These are phyloP conservation scores for Phalaenopsis hybrid DNA, from an alignment of 116 monocot species.

Conservation along the genomic window DNA sequence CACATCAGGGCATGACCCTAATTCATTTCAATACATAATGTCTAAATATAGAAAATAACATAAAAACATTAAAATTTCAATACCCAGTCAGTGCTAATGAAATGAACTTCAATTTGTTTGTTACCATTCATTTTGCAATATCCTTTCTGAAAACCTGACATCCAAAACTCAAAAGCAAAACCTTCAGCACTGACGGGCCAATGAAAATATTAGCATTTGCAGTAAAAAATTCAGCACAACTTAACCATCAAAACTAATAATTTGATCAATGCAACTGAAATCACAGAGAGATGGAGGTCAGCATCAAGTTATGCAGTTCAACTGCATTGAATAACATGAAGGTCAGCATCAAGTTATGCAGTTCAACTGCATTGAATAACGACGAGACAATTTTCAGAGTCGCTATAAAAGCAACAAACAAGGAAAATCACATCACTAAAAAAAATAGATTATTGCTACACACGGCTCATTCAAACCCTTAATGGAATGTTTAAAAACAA, in stretches of 20 bases:
- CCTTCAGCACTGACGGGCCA: background rate
- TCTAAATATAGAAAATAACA: background rate
- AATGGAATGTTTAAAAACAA: background rate
- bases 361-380: background rate
- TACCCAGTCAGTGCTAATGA: conserved; percentile 63
- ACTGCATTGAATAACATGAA: too few species aligned
- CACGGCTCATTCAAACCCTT: background rate
- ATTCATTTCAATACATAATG: background rate
- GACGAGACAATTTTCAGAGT: background rate
- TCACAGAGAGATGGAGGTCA: background rate
- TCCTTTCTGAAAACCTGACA: conserved; percentile 15
- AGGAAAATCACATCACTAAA: background rate
- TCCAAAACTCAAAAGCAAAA: background rate
- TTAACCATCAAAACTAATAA: background rate
- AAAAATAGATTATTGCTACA: background rate
- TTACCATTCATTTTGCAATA: conserved; percentile 30
- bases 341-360: background rate
- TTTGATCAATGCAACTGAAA: background rate
- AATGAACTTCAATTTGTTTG: conserved; percentile 70
- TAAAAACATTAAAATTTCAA: background rate
- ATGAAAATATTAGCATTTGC: background rate
- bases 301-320: too few species aligned
- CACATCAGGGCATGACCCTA: background rate
- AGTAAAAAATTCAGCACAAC: too few species aligned
- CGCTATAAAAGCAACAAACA: background rate